phyloP scores from a whole-genome alignment of 257 asterid genomes.

The Handroanthus guayacan region DNA sequence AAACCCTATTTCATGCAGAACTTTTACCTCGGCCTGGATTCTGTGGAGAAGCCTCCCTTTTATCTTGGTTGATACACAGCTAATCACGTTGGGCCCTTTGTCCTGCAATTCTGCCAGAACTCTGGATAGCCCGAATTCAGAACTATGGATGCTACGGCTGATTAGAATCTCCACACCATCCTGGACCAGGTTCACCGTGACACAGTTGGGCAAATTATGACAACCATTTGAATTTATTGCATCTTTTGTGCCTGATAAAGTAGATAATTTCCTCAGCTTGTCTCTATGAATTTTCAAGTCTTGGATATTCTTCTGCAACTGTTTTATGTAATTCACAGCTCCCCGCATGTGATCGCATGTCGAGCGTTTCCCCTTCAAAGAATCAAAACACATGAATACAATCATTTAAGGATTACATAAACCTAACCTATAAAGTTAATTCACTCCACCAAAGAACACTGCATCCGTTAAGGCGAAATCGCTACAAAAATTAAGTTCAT shows the following conservation, averaged over 20 bases:
- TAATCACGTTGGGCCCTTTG: constrained; percentile 47
- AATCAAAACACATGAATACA: not conserved
- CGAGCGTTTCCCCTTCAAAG: constrained; percentile 61
- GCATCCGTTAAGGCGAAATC: not conserved
- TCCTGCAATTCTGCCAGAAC: constrained; percentile 41
- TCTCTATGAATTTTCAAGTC: constrained; percentile 46
- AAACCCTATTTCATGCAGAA: not conserved
- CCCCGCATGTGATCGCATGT: constrained; percentile 61
- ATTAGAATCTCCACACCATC: constrained; percentile 58
- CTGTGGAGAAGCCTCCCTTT: constrained; percentile 45
- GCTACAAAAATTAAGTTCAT: no score
- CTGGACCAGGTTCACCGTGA: constrained; percentile 38
- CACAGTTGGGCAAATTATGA: constrained; percentile 13
- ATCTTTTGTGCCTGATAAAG: not conserved
- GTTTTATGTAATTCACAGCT: constrained; percentile 57
- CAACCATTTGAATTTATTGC: constrained; percentile 6
- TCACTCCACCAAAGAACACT: no score
- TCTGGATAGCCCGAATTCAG: constrained; percentile 45
- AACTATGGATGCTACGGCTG: constrained; percentile 21
- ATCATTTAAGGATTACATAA: not conserved
- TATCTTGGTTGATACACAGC: constrained; percentile 50
- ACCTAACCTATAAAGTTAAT: not conserved
- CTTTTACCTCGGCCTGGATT: constrained; percentile 58
- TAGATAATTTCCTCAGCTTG: constrained; percentile 18
- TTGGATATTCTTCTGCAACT: constrained; percentile 38